Evolutionary conservation across 768 basidiomycete species (phyloP), one percentile per base, ranked within the genome.

Genomic region (Collybia nuda): DNA sequence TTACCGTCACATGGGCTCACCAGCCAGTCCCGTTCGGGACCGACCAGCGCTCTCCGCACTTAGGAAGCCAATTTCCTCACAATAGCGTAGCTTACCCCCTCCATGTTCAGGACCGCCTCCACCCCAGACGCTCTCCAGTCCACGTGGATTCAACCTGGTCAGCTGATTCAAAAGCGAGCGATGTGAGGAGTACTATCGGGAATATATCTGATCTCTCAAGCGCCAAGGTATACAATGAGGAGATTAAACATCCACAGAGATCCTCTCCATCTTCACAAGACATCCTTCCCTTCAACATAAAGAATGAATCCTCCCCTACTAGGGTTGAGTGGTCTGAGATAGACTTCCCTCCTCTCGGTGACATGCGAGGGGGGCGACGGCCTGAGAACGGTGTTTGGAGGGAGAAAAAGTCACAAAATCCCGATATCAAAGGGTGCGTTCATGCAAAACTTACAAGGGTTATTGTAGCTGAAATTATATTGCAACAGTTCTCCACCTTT

Each of bases 1-100:
- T 92, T 9, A 83, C 79, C 1, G 84, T 88, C 6, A 88, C 88
- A 19, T 91, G 90, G 89, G 86, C 88, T 15, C 89, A 91, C 63
- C 84, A 85, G 50, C 78, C 75, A 44, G 45, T 53, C 47, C 52
- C 57, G 14, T 53, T 55, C 43, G 53, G 45, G 22, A 41, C 46
- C 18, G 60, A 61, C 19, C 53, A 53, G 28, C 57, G 57, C 39
- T 55, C 56, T 18, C 53, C 56, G 14, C 53, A 51, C 46, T 15
- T 15, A 38, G 5, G 19, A 24, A 55, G 39, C 17, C 56, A 56
- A 5, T 52, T 60, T 24, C 55, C 51, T 29, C 48, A 53, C n/a
- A 42, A 46, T 39, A 61, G 57, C 42, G 42, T 56, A 29, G 52
- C 66, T 6, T 67, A 70, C 54, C 63, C 70, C 28, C 50, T 66